A percentile compares a stretch with the other conserved stretches of the same genome.
Evolutionary conservation across 2,329 filamentous ascomycete species (phyloP).

Genomic region (Fusarium begoniae): DNA sequence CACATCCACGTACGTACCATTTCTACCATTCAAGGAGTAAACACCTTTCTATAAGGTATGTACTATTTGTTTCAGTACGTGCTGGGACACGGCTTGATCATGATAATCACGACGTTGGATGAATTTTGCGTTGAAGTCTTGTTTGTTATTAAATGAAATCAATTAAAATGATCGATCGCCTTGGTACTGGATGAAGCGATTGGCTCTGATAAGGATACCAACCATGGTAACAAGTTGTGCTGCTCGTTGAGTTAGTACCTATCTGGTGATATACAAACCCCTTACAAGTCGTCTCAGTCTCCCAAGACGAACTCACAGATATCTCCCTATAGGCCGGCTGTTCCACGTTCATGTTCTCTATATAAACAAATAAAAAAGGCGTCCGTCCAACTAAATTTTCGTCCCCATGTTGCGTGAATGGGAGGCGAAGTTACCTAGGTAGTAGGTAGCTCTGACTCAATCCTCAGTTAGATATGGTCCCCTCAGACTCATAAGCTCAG

Average conservation of each 20-base stretch:
- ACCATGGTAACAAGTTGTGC: background rate
- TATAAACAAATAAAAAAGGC: background rate
- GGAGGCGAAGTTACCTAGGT: background rate
- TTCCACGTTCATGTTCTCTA: background rate
- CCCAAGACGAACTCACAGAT: background rate
- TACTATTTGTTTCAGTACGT: background rate
- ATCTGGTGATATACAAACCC: background rate
- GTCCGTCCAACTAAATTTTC: background rate
- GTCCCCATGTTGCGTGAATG: background rate
- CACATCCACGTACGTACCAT: background rate
- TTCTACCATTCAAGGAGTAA: background rate
- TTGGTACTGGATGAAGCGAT: background rate
- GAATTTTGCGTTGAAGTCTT: background rate
- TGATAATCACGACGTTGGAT: background rate
- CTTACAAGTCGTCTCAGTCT: background rate
- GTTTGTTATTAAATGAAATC: background rate
- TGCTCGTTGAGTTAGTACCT: background rate
- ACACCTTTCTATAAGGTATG: background rate
- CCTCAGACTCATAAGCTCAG: background rate
- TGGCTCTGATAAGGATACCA: background rate
- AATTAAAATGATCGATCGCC: background rate
- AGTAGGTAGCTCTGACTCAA: background rate
- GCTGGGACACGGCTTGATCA: background rate
- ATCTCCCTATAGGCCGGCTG: background rate
- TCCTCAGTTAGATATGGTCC: background rate